These are phyloP conservation scores for Oemleria cerasiformis DNA, from an alignment of 306 rosid genomes.

Conservation along the genomic window DNA sequence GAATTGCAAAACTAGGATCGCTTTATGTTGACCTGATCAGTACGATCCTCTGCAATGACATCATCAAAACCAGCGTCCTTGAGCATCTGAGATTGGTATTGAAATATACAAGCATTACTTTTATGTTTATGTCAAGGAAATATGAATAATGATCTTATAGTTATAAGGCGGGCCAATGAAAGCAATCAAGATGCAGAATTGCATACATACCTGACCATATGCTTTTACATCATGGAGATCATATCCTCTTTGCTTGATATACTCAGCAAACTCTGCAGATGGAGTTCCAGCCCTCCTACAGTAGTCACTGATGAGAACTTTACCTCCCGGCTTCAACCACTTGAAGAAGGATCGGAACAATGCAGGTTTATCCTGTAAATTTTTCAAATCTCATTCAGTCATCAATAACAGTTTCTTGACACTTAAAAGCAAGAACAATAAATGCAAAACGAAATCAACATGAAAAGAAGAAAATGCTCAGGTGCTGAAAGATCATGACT, in stretches of 20 bases:
- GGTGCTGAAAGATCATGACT: not conserved
- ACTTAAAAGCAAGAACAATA: not conserved
- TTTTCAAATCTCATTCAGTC: not conserved
- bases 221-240: constrained; percentile 59
- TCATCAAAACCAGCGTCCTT: constrained; percentile 74
- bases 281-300: constrained; percentile 70
- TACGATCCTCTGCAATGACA: constrained; percentile 70
- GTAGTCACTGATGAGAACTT: constrained; percentile 81
- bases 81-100: constrained; percentile 65
- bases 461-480: too few relatives aligned
- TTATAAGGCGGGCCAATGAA: not conserved
- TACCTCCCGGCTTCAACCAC: constrained; percentile 98
- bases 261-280: constrained; percentile 56
- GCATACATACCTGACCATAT: constrained; percentile 60
- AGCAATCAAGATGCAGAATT: not conserved
- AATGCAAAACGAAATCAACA: too few relatives aligned
- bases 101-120: constrained; percentile 5
- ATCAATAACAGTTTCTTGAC: not conserved
- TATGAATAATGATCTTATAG: not conserved
- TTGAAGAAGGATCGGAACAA: constrained; percentile 66
- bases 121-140: constrained; percentile 9
- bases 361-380: constrained; percentile 69
- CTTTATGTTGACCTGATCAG: constrained; percentile 58
- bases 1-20: not conserved
- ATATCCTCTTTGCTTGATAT: constrained; percentile 80